These are phyloP conservation scores for Calocybe indica DNA, from an alignment of 768 basidiomycete genomes.

Conservation along the genomic window DNA sequence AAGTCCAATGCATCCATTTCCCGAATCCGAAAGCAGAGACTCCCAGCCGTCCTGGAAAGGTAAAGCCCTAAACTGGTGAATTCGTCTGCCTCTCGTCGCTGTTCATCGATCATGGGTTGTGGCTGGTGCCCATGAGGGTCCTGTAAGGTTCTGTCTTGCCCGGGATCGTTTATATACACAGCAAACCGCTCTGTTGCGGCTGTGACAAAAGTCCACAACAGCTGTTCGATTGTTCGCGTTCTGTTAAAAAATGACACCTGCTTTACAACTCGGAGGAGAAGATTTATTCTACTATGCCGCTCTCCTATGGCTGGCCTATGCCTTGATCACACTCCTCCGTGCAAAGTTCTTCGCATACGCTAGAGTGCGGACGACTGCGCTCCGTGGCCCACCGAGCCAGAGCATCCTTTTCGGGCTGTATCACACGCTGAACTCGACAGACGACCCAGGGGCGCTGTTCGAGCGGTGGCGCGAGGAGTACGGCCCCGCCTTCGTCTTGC, in stretches of 20 bases:
- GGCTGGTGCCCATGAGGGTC: too few species aligned
- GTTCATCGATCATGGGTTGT: too few species aligned
- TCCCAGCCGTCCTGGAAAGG: too few species aligned
- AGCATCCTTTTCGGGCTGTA: slow-evolving; percentile 37
- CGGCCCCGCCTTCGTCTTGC: slow-evolving; percentile 39
- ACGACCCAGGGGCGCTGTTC: slow-evolving; percentile 25
- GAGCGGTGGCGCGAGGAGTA: slow-evolving; percentile 44
- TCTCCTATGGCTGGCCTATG: too few species aligned
- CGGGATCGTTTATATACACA: too few species aligned
- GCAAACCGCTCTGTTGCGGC: not conserved
- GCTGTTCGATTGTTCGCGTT: not conserved
- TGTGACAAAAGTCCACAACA: not conserved
- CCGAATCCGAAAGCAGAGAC: too few species aligned
- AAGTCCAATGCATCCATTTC: too few species aligned
- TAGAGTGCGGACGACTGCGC: slow-evolving; percentile 19
- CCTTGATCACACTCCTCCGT: not conserved
- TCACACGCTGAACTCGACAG: slow-evolving; percentile 18
- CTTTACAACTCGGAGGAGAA: not conserved
- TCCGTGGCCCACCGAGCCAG: slow-evolving; percentile 35
- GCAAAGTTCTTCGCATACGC: not conserved
- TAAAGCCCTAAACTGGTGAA: too few species aligned
- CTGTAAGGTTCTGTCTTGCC: too few species aligned
- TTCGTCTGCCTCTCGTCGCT: too few species aligned
- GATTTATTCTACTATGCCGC: not conserved
- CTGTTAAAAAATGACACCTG: not conserved